These are phyloP conservation scores for Tetrapisispora namnaoensis DNA, from an alignment of 805 yeast genomes.

Conservation along the genomic window DNA sequence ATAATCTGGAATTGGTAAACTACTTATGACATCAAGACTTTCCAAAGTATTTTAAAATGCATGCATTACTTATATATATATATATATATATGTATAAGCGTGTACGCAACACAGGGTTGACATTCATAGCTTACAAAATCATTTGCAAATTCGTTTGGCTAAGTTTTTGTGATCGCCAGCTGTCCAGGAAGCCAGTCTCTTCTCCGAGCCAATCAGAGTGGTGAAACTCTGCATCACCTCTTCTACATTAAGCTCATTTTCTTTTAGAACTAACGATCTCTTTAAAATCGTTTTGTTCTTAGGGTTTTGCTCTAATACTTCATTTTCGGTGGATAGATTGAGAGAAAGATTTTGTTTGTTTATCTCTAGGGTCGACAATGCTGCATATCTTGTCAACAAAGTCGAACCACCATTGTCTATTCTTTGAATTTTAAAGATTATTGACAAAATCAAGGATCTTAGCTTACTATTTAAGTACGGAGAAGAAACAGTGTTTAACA, in stretches of 20 bases:
- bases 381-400: conserved; percentile 49
- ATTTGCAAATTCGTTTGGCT: conserved; percentile 35
- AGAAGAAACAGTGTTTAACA: conserved; percentile 43
- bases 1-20: too few relatives aligned
- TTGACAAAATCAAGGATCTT: conserved; percentile 32
- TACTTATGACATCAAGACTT: too few relatives aligned
- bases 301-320: conserved; percentile 6
- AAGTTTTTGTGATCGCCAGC: conserved; percentile 37
- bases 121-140: not conserved
- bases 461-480: conserved; percentile 38
- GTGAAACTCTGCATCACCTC: conserved; percentile 19
- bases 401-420: conserved; percentile 49
- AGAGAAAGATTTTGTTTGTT: not conserved
- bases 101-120: too few relatives aligned
- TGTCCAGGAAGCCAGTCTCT: conserved; percentile 56
- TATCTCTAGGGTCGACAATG: conserved; percentile 33
- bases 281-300: conserved; percentile 13
- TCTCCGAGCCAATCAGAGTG: conserved; percentile 33
- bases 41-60: too few relatives aligned
- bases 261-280: conserved; percentile 30
- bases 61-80: too few relatives aligned
- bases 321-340: conserved; percentile 4
- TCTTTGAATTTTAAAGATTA: conserved; percentile 41
- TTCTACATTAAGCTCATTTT: conserved; percentile 34
- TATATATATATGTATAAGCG: too few relatives aligned